A percentile compares a stretch with the other conserved stretches of the same genome.
Evolutionary conservation across 805 yeast genomes (phyloP).

Genomic region (Candida chauliodis): DNA sequence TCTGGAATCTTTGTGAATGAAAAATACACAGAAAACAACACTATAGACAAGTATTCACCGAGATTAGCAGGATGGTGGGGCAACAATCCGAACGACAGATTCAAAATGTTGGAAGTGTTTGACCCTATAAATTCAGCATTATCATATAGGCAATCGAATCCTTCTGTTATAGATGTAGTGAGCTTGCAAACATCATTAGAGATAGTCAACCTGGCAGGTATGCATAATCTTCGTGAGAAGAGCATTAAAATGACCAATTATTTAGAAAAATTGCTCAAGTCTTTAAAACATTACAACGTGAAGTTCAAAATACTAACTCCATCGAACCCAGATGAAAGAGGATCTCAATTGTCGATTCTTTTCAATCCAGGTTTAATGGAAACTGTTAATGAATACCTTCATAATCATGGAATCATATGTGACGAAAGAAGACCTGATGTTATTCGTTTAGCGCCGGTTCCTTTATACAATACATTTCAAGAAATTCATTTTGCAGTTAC

Average conservation of each 20-base stretch:
- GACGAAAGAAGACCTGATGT: constrained; percentile 92
- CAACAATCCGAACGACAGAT: constrained; percentile 64
- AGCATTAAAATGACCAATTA: constrained; percentile 56
- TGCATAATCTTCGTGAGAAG: constrained; percentile 51
- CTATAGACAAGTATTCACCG: constrained; percentile 42
- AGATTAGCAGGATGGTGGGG: constrained; percentile 99
- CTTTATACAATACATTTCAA: constrained; percentile 72
- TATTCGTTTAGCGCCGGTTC: constrained; percentile 83
- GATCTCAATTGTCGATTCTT: constrained; percentile 77
- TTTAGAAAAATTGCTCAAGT: constrained; percentile 45
- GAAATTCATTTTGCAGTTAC: constrained; percentile 53
- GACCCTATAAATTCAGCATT: constrained; percentile 83
- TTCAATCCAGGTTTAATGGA: constrained; percentile 66
- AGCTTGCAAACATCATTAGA: constrained; percentile 66
- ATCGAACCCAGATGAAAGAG: constrained; percentile 49
- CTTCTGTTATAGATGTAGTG: constrained; percentile 82
- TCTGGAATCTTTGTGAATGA: constrained; percentile 83
- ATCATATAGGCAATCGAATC: constrained; percentile 87
- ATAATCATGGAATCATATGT: constrained; percentile 62
- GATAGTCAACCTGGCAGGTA: constrained; percentile 54
- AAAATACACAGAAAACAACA: constrained; percentile 31
- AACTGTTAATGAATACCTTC: constrained; percentile 47
- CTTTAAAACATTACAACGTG: constrained; percentile 45
- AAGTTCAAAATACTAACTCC: constrained; percentile 76
- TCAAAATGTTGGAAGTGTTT: constrained; percentile 74